A percentile compares a stretch with the other conserved stretches of the same genome.
Conservation (phyloP, 257 asterid genomes). For the Cordia subcordata region DNA sequence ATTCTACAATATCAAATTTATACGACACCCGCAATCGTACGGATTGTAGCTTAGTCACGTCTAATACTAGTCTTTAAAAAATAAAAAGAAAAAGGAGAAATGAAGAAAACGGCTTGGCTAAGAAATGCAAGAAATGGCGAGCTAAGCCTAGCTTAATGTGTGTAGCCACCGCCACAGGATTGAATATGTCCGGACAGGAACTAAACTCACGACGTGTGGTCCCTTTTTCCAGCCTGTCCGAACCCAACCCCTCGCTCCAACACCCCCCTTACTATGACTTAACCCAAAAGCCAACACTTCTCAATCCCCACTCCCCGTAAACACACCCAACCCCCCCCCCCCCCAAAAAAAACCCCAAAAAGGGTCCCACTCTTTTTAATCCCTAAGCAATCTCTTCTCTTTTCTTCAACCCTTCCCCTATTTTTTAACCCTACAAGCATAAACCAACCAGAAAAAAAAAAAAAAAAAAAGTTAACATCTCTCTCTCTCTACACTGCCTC, state of each 20-base stretch:
- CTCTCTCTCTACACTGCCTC: conserved; percentile 9
- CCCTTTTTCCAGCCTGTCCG: conserved; percentile 34
- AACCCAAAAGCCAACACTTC: background rate
- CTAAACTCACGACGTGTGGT: conserved; percentile 23
- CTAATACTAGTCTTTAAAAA: no score
- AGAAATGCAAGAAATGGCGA: background rate
- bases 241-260: background rate
- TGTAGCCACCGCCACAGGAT: background rate
- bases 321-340: no score
- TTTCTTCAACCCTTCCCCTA: background rate
- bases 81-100: no score
- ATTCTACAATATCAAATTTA: no score
- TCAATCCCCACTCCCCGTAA: background rate
- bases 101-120: no score
- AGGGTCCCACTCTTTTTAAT: conserved; percentile 17
- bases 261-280: background rate
- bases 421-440: background rate
- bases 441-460: conserved; percentile 2
- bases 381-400: conserved; percentile 8
- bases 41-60: no score
- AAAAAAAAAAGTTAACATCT: background rate
- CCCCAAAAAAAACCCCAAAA: no score
- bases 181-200: background rate
- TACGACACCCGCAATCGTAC: no score
- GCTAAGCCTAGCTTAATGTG: background rate